Base-by-base conservation (phyloP, 257 asterid genomes). In the Schizonepeta tenuifolia region DNA sequence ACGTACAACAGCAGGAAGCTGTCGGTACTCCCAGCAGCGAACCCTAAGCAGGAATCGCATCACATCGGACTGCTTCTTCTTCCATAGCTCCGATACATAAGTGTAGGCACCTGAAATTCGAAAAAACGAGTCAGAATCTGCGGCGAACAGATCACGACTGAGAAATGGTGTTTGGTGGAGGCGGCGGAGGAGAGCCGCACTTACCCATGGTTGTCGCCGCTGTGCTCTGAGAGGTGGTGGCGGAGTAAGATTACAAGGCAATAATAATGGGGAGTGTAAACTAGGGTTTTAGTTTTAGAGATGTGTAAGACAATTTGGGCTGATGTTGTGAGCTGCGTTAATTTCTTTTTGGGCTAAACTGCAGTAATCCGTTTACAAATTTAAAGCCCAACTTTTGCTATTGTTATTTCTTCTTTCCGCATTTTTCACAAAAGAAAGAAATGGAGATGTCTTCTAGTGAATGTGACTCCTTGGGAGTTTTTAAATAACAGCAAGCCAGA, bases 11-110 rank as follows among this genome's bases (percentile, higher is more conserved):
- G 65, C 65, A 9, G 65, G 65, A 31, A 59, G 65, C 65, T 59
- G 65, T 0, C 65, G 44, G 44, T 59, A 59, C 44, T 59, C 65
- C 65, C 65, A 59, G 44, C 65, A 59, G 44, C 65, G 65, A 59
- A 59, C 47, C 66, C 66, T 33, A 60, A 60, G 66, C 26, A 60
- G 66, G 47, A 60, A 60, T 24, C 66, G 66, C 66, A 60, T 60
- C 47, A 60, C 66, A 60, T 60, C 66, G 26, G 66, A 60, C 5
- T 60, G 66, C 28, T 60, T 60, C 66, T 60, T 60, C 66, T 60
- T 60, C 66, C 66, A 60, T 35, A 60, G 28, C 66, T 60, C 66
- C 46, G 66, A 60, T 17, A 60, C 47, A n/a, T 60, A 60, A n/a
- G 66, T 60, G 47, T 60, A 60, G 15, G 66, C 66, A 35, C 66